phyloP scores from a whole-genome alignment of 2,329 filamentous ascomycete genomes.

The Beauveria asiatica region DNA sequence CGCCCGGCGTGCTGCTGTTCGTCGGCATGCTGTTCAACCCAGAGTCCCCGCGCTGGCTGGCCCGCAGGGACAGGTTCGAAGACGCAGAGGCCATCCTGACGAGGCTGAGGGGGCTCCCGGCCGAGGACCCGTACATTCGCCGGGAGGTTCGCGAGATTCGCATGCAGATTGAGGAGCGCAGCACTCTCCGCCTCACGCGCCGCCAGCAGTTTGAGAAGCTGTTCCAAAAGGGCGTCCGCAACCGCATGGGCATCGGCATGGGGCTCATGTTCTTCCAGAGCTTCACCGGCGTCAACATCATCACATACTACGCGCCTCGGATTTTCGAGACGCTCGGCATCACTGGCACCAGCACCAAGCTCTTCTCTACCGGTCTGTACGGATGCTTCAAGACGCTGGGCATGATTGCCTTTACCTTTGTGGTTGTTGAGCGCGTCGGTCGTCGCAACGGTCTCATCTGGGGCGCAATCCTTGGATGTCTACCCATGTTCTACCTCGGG shows the following conservation, averaged over 20 bases:
- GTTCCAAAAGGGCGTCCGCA: constrained; percentile 16
- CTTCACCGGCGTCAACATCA: constrained; percentile 44
- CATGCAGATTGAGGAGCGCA: constrained; percentile 43
- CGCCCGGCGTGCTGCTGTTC: constrained; percentile 44
- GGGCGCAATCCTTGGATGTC: constrained; percentile 29
- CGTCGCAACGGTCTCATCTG: constrained; percentile 39
- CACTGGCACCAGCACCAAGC: constrained; percentile 22
- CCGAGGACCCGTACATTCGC: constrained; percentile 24
- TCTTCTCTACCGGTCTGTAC: constrained; percentile 33
- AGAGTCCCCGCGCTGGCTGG: constrained; percentile 50
- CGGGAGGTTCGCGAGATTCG: constrained; percentile 43
- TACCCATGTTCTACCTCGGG: constrained; percentile 33
- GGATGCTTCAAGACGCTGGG: constrained; percentile 30
- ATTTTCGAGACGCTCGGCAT: constrained; percentile 31
- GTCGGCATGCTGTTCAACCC: constrained; percentile 45
- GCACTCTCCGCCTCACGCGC: constrained; percentile 20
- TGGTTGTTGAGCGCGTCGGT: constrained; percentile 39
- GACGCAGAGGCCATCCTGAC: background rate
- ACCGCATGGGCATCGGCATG: constrained; percentile 38
- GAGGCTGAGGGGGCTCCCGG: constrained; percentile 5
- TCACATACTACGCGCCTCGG: constrained; percentile 45
- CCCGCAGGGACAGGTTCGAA: constrained; percentile 47
- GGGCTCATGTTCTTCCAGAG: constrained; percentile 36
- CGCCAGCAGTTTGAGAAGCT: constrained; percentile 17
- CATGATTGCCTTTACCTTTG: constrained; percentile 32